These are phyloP conservation scores for Neofusicoccum umdonicola DNA, from an alignment of 2,329 filamentous ascomycete species.

Conservation along the genomic window DNA sequence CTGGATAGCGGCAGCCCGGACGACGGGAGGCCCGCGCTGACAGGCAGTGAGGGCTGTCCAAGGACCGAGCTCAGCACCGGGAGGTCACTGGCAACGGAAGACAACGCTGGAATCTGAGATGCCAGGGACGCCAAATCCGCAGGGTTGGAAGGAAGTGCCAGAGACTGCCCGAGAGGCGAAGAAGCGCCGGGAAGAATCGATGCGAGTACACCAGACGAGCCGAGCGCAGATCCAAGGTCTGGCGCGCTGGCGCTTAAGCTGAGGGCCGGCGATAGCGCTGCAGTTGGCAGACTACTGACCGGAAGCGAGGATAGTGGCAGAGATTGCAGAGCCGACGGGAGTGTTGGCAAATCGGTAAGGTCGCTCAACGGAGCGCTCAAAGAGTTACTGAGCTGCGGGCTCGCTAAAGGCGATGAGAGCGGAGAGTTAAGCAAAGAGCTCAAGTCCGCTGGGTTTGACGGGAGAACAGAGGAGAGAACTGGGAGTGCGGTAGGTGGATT, in stretches of 20 bases:
- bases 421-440: neutral
- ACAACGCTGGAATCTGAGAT: neutral
- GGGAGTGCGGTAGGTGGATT: neutral
- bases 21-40: neutral
- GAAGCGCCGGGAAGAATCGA: neutral
- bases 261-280: neutral
- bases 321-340: neutral
- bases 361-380: neutral
- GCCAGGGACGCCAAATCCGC: neutral
- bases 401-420: neutral
- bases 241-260: neutral
- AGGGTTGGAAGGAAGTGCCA: neutral
- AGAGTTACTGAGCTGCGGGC: neutral
- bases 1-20: neutral
- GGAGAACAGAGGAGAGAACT: neutral
- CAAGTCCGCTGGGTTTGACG: neutral
- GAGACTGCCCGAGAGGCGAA: neutral
- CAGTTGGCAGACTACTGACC: neutral
- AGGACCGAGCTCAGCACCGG: slow-evolving; percentile 1
- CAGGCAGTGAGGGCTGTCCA: no score
- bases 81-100: neutral
- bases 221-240: no score
- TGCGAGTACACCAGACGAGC: neutral
- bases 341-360: neutral
- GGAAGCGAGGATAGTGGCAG: neutral